Base-by-base conservation (phyloP, 2,329 filamentous ascomycete genomes). In the Trichoderma sp. region DNA sequence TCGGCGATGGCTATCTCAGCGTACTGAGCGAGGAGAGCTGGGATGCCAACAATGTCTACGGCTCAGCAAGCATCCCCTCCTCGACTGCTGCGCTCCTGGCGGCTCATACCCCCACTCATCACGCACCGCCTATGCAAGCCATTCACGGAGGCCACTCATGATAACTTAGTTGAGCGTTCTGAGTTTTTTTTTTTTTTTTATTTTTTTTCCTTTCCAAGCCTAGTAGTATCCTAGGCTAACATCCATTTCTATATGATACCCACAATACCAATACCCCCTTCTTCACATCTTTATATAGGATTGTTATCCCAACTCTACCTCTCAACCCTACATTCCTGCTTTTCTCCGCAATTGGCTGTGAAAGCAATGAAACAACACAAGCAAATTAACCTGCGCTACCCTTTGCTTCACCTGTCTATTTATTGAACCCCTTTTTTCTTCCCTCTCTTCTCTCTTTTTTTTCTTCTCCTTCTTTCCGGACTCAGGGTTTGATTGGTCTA, bases 1-100 rank as follows among this genome's bases (percentile, higher is more conserved):
- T 97, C 72, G 94, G 94, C 37, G 93, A 90, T 74, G 91, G 90
- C 46, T 99, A 97, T 86, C 86, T 99, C 49, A 94, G 90, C 71
- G 93, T 92, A 16, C 83, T 98, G 61, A 91, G 91, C 70, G 94
- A 97, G 75, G 92, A 96, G 77, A 84, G 81, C 52, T 90, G 88
- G 87, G 84, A 88, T 71, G 74, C 81, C 7, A 79, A 79, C 56
- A 71, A 71, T 8, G 67, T 72, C 56, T 75, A 72, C 58, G 68
- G 73, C 49, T 52, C 74, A 18, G 49, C 72, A 28, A 68, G 60
- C 60, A 71, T 78, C 37, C 67, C 76, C 30, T 72, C 76, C 30
- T 73, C 76, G 8, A 70, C 76, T 61, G 71, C 76, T 52, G 71
- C 73, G 32, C 74, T 80, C 21, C 74, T 75, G 59, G 73, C 78